These are phyloP conservation scores for Aspergillus sp. DNA, from an alignment of 2,329 filamentous ascomycete species.

Conservation along the genomic window DNA sequence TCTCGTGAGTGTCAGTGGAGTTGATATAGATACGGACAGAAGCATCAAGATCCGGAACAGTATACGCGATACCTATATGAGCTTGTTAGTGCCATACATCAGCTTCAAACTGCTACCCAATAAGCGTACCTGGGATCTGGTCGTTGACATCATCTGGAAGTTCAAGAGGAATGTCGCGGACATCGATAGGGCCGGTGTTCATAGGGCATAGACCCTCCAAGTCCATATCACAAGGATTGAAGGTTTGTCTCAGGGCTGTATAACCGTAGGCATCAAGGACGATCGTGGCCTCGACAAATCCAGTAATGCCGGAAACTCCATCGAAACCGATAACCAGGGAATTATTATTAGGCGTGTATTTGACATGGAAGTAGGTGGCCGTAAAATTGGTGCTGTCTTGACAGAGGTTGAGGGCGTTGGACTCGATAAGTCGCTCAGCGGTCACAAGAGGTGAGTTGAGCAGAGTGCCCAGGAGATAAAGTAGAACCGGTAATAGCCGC, in stretches of 20 bases:
- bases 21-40: constrained; percentile 83
- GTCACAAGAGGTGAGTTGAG: constrained; percentile 55
- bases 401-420: constrained; percentile 82
- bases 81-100: constrained; percentile 1
- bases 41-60: constrained; percentile 88
- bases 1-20: constrained; percentile 63
- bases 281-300: constrained; percentile 47
- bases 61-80: constrained; percentile 74
- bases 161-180: constrained; percentile 69
- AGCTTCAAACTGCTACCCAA: not conserved
- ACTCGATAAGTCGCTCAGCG: constrained; percentile 72
- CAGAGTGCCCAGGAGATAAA: constrained; percentile 46
- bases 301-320: constrained; percentile 72
- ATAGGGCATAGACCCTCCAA: constrained; percentile 86
- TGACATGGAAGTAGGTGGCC: constrained; percentile 83
- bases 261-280: constrained; percentile 87
- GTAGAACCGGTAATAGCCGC: constrained; percentile 39
- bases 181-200: constrained; percentile 78
- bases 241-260: constrained; percentile 65
- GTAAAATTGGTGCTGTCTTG: constrained; percentile 82
- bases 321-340: constrained; percentile 74
- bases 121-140: constrained; percentile 66
- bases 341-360: constrained; percentile 66
- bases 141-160: constrained; percentile 62
- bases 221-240: constrained; percentile 75